A percentile compares a stretch with the other conserved stretches of the same genome.
phyloP scores from a whole-genome alignment of 1,139 yeast genomes.

The Candida pseudoviswanathii region DNA sequence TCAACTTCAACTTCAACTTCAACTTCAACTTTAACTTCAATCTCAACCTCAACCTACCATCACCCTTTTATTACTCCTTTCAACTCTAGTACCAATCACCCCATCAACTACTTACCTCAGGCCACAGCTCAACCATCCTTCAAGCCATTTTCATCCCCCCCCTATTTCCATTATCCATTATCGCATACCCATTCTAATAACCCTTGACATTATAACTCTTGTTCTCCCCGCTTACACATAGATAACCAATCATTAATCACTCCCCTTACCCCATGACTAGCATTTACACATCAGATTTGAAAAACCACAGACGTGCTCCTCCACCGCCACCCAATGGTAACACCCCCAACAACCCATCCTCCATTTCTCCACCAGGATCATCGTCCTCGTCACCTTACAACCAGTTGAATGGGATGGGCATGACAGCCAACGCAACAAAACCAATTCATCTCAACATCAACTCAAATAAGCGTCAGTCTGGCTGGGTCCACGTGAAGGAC shows the following conservation, averaged over 20 bases:
- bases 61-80: too few species aligned
- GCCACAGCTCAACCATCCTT: too few species aligned
- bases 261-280: slow-evolving; percentile 41
- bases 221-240: too few species aligned
- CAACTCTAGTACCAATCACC: too few species aligned
- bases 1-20: too few species aligned
- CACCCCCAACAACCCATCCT: slow-evolving; percentile 3
- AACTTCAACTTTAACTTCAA: too few species aligned
- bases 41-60: too few species aligned
- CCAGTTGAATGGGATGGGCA: slow-evolving; percentile 2
- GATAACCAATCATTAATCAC: background rate
- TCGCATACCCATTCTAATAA: too few species aligned
- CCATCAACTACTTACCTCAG: too few species aligned
- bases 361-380: background rate
- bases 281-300: slow-evolving; percentile 48
- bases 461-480: slow-evolving; percentile 46
- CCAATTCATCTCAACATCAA: slow-evolving; percentile 24
- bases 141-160: too few species aligned
- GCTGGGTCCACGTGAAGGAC: slow-evolving; percentile 92
- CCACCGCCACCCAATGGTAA: slow-evolving; percentile 35
- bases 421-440: slow-evolving; percentile 15
- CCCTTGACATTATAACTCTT: too few species aligned
- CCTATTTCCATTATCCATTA: too few species aligned
- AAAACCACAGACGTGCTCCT: slow-evolving; percentile 49
- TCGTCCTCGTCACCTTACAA: slow-evolving; percentile 9